Evolutionary conservation across 1,284 basidiomycete species (phyloP), one percentile per base, ranked within the genome.

Genomic region (Irpex sp.): DNA sequence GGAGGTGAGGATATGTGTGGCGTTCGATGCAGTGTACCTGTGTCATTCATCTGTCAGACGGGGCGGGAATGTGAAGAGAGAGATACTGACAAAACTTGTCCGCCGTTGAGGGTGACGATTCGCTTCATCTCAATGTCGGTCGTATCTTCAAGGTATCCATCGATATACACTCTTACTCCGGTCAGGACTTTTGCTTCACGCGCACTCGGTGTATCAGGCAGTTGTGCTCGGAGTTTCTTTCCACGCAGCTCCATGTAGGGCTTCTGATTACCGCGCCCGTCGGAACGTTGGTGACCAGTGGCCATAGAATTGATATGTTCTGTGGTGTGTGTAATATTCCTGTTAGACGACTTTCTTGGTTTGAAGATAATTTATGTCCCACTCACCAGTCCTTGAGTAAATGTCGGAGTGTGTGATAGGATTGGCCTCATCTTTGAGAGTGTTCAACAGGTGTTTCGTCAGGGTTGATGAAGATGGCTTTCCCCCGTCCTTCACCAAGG

Each of bases 121-220:
- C 83, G 77, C 74, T 86, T 91, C 79, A 90, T 85, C 73, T 91
- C 89, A 56, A 88, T 82, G 69, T 91, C 90, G 5, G 89, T 92
- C 15, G 88, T 90, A 54, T 81, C 79, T 39, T 78, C 79, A 62
- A 91, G 76, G 68, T 85, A 90, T 0, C 89, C 89, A 65, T 86
- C 80, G 69, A 90, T 86, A 67, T 89, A 89, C 21, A 85, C 76
- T 47, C 66, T 60, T 35, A 82, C 78, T 61, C 79, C 79, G 43
- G 69, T 69, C 62, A 88, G 68, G 50, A 84, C 73, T 69, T 74
- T 71, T 50, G 66, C 65, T 63, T 73, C 70, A 37, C 66, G 66
- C 35, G 64, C 66, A n/a, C 61, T 39, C 3, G 63, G 57, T 37
- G 63, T 62, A 56, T 70, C 69, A 5, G 71, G 71, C 7, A 71